Evolutionary conservation across 2,329 filamentous ascomycete genomes (phyloP), one percentile per base, ranked within the genome.

Genomic region (Penicillium expansum): DNA sequence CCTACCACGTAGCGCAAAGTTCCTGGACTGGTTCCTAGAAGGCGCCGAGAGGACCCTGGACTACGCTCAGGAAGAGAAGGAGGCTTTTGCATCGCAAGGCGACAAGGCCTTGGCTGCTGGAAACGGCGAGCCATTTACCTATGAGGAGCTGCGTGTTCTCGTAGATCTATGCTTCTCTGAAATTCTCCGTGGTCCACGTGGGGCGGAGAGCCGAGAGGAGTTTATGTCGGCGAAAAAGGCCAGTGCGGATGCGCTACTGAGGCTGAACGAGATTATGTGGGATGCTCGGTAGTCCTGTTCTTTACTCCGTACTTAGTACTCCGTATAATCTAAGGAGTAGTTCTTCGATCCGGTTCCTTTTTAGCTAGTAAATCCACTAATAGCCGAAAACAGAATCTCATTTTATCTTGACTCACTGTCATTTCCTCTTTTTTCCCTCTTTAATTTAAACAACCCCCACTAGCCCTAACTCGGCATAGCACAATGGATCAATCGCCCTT

Each of bases 191-290:
- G 77, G 77, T 3, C 75, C 75, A 4, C 66, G 70, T 6, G 73
- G 73, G 4, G 68, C 67, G 22, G 75, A 77, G 54, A 77, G 74
- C 48, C 68, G 77, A 14, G 77, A 79, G 62, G 77, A 78, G 43
- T 76, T 74, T 32, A 74, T 80, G 70, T 71, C 74, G 47, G 76
- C 77, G 24, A 77, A 77, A 66, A 77, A 77, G 57, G 74, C 71
- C 20, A 76, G 74, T 57, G 75, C 72, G 11, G 77, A 79, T 67
- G 73, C 76, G 13, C 64, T 79, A 57, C 62, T 79, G 56, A 70
- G 70, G 48, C 63, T 80, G 64, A 78, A 76, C 52, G 77, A 79
- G 66, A 67, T 78, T 41, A 79, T 80, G 76, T 79, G 77, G 77
- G 77, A 79, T 71, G 74, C 73, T 35, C 71, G 66, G 49, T 73